Conservation (phyloP, 2,329 filamentous ascomycete genomes). For the Pseudogymnoascus sp. region DNA sequence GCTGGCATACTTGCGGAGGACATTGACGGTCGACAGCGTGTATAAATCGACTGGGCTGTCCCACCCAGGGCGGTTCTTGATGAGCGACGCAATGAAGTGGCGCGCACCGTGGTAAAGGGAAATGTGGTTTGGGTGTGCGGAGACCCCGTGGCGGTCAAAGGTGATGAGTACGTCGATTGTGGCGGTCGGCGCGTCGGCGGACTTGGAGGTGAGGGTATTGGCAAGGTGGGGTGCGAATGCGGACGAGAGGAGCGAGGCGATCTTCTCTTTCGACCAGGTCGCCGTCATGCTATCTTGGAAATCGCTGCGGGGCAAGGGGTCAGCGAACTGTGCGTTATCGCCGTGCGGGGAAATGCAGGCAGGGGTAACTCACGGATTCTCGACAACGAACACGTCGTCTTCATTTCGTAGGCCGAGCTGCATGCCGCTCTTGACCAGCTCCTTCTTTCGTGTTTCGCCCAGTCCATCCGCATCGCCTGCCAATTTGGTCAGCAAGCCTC, state of each 20-base stretch:
- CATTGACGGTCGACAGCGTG: slow-evolving; percentile 65
- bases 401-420: slow-evolving; percentile 65
- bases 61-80: slow-evolving; percentile 57
- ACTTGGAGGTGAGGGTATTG: slow-evolving; percentile 24
- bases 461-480: slow-evolving; percentile 78
- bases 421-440: slow-evolving; percentile 74
- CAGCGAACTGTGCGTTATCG: slow-evolving; percentile 3
- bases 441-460: slow-evolving; percentile 72
- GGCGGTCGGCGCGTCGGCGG: slow-evolving; percentile 35
- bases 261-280: slow-evolving; percentile 64
- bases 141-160: slow-evolving; percentile 78
- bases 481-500: slow-evolving; percentile 15
- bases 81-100: slow-evolving; percentile 61
- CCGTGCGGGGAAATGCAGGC: slow-evolving; percentile 12
- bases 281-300: slow-evolving; percentile 87
- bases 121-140: slow-evolving; percentile 86
- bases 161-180: slow-evolving; percentile 63
- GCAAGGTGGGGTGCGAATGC: slow-evolving; percentile 65
- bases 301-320: slow-evolving; percentile 35
- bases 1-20: slow-evolving; percentile 74
- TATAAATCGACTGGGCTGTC: slow-evolving; percentile 75
- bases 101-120: slow-evolving; percentile 78
- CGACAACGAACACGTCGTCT: slow-evolving; percentile 79
- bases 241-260: slow-evolving; percentile 62
- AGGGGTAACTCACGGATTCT: slow-evolving; percentile 54